phyloP scores from a whole-genome alignment of 805 yeast species.

The Cyberlindnera galapagoensis region DNA sequence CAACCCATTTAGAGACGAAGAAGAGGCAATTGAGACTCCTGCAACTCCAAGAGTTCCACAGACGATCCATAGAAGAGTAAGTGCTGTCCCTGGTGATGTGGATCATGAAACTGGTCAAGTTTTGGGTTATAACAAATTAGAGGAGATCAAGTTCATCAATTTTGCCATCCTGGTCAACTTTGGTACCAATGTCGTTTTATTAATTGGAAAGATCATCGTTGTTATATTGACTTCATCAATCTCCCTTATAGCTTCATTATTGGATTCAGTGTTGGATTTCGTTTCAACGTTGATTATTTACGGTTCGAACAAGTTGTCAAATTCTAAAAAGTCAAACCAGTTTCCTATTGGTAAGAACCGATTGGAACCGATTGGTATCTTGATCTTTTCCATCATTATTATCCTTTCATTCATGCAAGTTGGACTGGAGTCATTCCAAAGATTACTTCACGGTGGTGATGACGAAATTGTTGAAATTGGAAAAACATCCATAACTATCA shows the following conservation, averaged over 20 bases:
- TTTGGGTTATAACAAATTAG: conserved; percentile 41
- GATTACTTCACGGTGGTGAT: conserved; percentile 32
- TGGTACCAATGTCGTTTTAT: conserved; percentile 47
- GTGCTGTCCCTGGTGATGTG: conserved; percentile 55
- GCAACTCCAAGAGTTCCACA: neutral
- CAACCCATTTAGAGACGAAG: conserved; percentile 8
- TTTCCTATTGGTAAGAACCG: conserved; percentile 71
- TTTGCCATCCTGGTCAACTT: conserved; percentile 63
- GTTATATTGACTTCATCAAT: conserved; percentile 62
- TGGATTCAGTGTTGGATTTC: conserved; percentile 70
- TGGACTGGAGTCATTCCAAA: conserved; percentile 52
- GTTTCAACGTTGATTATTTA: conserved; percentile 69
- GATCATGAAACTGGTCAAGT: conserved; percentile 52
- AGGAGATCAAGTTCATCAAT: conserved; percentile 37
- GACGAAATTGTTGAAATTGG: conserved; percentile 43
- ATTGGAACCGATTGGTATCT: conserved; percentile 72
- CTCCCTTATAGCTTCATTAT: conserved; percentile 71
- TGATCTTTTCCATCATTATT: conserved; percentile 66
- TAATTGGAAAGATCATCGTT: conserved; percentile 55
- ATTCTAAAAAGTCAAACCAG: conserved; percentile 38
- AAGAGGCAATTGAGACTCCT: conserved; percentile 2
- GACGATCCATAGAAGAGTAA: conserved; percentile 16
- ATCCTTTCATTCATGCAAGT: conserved; percentile 69
- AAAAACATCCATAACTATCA: conserved; percentile 44
- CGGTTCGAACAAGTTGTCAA: conserved; percentile 47